Evolutionary conservation across 257 asterid genomes (phyloP), one percentile per base, ranked within the genome.

Genomic region (Gentiana dahurica): DNA sequence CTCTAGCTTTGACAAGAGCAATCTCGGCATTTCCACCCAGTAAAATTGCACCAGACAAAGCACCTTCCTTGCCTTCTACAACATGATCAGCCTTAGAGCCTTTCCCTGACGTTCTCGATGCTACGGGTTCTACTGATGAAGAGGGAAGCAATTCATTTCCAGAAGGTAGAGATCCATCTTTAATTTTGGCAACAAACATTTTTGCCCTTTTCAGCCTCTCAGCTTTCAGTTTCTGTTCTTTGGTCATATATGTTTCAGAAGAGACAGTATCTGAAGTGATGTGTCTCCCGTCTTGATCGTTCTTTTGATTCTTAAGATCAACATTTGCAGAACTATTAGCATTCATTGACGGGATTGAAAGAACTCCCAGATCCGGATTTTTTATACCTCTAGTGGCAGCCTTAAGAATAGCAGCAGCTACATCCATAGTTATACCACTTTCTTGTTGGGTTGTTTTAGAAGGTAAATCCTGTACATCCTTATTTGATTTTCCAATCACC

Each of bases 151-250:
- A 46, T 62, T 72, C 95, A 53, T 77, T 57, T 73, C 73, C 78
- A 35, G 38, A 54, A 43, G 89, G 85, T 32, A 63, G 68, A 10
- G 71, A 71, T 64, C 95, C 85, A 67, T 79, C 69, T 80, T 81
- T 88, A 77, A 85, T 74, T 87, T 63, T 74, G 41, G 97, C 78
- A 33, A 88, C 91, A 75, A 92, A 92, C 92, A 81, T 75, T 67
- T 83, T 92, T 39, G 97, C 99, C 83, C 78, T 80, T 82, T 72
- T 85, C 61, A 81, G 77, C 75, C 95, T 81, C 79, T 85, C 97
- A 24, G 97, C 97, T 73, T 83, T 88, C 66, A 77, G 72, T 76
- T 75, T 83, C 79, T 83, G 87, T 70, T 92, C 99, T 67, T 76
- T 71, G 55, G 77, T 77, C 79, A 83, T 57, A 62, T 61, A 77